phyloP scores from a whole-genome alignment of 495 filamentous ascomycete genomes.

The Aspergillus conjunctus region DNA sequence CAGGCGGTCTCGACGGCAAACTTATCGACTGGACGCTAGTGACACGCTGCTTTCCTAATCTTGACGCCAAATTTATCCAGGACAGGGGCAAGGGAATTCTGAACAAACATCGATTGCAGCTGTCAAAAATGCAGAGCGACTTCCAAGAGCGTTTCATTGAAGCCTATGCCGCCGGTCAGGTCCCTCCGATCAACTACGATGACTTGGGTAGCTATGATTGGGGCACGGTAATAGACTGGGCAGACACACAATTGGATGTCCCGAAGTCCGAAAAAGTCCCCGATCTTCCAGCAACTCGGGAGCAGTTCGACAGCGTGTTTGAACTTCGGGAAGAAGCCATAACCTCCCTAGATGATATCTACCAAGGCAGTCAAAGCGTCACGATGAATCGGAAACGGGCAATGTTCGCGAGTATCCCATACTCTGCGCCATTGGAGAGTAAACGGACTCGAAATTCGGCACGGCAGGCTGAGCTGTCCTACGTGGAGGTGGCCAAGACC shows the following conservation, averaged over 20 bases:
- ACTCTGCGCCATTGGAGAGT: slow-evolving; percentile 31
- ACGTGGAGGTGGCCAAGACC: slow-evolving; percentile 53
- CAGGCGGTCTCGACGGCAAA: slow-evolving; percentile 67
- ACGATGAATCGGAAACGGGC: slow-evolving; percentile 39
- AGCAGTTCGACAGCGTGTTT: slow-evolving; percentile 53
- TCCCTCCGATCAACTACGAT: slow-evolving; percentile 72
- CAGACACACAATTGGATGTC: slow-evolving; percentile 50
- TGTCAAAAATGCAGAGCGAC: slow-evolving; percentile 70
- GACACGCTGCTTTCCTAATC: slow-evolving; percentile 63
- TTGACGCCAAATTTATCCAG: slow-evolving; percentile 56
- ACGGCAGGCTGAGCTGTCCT: slow-evolving; percentile 28
- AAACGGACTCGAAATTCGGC: slow-evolving; percentile 13
- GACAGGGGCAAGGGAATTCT: slow-evolving; percentile 62
- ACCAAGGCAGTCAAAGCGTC: slow-evolving; percentile 35
- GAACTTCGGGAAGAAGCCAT: slow-evolving; percentile 48
- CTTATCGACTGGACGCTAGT: slow-evolving; percentile 77
- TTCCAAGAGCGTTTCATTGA: slow-evolving; percentile 76
- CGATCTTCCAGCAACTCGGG: slow-evolving; percentile 53
- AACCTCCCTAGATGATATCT: slow-evolving; percentile 42
- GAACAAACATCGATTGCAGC: slow-evolving; percentile 58
- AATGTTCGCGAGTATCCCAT: slow-evolving; percentile 43
- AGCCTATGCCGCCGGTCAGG: slow-evolving; percentile 69
- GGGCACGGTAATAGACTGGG: slow-evolving; percentile 75
- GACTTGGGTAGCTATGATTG: slow-evolving; percentile 77
- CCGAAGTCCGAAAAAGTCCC: slow-evolving; percentile 43